phyloP scores from a whole-genome alignment of 495 filamentous ascomycete genomes.

The Podospora appendiculata region DNA sequence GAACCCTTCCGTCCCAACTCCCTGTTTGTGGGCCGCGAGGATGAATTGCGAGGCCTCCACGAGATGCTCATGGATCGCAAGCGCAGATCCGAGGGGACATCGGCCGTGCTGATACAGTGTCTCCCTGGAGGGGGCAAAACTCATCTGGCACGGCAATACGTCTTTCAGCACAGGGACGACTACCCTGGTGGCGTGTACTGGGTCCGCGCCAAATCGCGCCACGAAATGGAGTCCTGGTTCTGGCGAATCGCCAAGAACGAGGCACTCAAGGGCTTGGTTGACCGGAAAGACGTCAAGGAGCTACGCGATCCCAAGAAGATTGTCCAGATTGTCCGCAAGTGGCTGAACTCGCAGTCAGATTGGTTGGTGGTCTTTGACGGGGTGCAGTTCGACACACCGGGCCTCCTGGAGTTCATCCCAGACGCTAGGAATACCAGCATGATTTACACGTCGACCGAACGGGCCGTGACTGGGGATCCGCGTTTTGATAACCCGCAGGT shows the following conservation, averaged over 20 bases:
- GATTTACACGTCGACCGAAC: conserved; percentile 70
- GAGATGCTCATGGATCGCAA: conserved; percentile 57
- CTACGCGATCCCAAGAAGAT: conserved; percentile 44
- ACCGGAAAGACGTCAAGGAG: conserved; percentile 21
- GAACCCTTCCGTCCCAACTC: conserved; percentile 71
- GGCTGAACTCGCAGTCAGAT: conserved; percentile 61
- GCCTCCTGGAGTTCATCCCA: conserved; percentile 59
- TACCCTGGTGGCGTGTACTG: conserved; percentile 76
- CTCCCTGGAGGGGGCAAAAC: conserved; percentile 77
- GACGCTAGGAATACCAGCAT: conserved; percentile 60
- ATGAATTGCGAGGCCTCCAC: conserved; percentile 61
- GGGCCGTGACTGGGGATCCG: conserved; percentile 57
- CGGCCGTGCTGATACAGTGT: conserved; percentile 62
- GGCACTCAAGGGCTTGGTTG: conserved; percentile 40
- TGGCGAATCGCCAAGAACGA: conserved; percentile 69
- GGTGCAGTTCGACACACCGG: conserved; percentile 57
- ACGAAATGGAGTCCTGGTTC: conserved; percentile 59
- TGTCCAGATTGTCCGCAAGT: conserved; percentile 54
- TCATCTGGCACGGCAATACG: conserved; percentile 74
- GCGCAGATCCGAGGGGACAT: conserved; percentile 53
- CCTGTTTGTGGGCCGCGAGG: conserved; percentile 66
- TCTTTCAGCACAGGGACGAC: conserved; percentile 56
- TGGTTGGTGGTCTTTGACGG: conserved; percentile 78
- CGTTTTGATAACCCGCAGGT: conserved; percentile 68
- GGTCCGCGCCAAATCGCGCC: conserved; percentile 60